Base-by-base conservation (phyloP, 1,284 basidiomycete genomes). In the Jaminaea rosea region DNA sequence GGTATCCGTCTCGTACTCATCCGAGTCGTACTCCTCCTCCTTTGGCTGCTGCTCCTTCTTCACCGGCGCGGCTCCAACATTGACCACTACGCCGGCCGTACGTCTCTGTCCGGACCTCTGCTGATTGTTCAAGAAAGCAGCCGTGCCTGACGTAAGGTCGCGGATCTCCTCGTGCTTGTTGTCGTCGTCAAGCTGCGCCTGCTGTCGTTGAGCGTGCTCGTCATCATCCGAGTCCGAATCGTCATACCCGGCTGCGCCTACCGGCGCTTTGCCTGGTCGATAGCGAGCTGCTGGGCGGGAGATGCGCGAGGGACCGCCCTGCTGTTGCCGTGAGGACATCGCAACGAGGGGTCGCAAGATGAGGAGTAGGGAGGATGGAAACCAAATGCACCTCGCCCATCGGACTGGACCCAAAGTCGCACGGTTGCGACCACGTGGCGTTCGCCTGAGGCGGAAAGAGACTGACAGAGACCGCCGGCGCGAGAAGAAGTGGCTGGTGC, bases 1-100 rank as follows among this genome's bases (percentile, higher is more conserved):
- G 0, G 83, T 85, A 47, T 84, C 84, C 15, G 75, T 76, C 52
- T 77, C 76, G 59, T 85, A 81, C 45, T 77, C 75, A 57, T 68
- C 71, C 26, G 47, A 55, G 6, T 36, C 44, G 4, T 49, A 47
- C 4, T 51, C 42, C 1, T 45, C 26, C 13, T 52, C 31, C 6
- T 24, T 11, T 6, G 28, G 1, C 27, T 9, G 26, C n/a, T 6
- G 27, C 37, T 15, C 21, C 1, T 39, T 42, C 7, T 4, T 26
- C 32, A 17, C 21, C 7, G 34, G 27, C 21, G 15, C 26, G 19
- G 48, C 19, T 47, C 36, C 42, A 46, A 48, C 27, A n/a, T 26
- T 47, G 17, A 23, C 7, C 13, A 49, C 32, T 9, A 46, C 17
- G n/a, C 34, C 42, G 4, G 42, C 26, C 23, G 21, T 55, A 47